Percentiles rank a stretch among this genome's conserved stretches.
These are phyloP conservation scores for Solanum lycopersicoides DNA, from an alignment of 257 asterid genomes.

Conservation along the genomic window DNA sequence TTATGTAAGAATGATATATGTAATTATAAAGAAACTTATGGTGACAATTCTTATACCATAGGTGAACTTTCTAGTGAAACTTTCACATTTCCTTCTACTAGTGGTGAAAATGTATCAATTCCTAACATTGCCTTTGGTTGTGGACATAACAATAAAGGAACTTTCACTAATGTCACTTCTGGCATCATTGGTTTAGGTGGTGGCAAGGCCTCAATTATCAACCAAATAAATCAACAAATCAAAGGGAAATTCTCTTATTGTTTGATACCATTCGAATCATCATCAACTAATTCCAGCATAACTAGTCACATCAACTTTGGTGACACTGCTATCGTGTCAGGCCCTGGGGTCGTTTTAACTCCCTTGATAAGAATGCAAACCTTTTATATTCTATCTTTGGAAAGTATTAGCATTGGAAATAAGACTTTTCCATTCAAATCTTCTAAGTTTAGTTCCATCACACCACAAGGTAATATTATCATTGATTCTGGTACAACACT, in stretches of 20 bases:
- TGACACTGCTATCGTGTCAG: background rate
- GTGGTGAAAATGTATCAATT: background rate
- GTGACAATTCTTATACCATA: constrained; percentile 1
- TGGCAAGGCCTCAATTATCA: constrained; percentile 16
- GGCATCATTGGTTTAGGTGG: constrained; percentile 34
- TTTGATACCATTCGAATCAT: constrained; percentile 5
- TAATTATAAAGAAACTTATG: background rate
- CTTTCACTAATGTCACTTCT: background rate
- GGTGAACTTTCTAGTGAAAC: constrained; percentile 23
- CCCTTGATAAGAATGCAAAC: background rate
- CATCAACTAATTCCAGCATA: background rate
- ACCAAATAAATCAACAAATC: constrained; percentile 5
- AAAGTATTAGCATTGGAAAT: constrained; percentile 12
- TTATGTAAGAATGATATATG: background rate
- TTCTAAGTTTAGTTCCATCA: background rate
- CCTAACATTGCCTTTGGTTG: constrained; percentile 17
- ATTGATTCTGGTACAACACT: constrained; percentile 12
- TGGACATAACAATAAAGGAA: constrained; percentile 10
- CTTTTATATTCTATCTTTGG: constrained; percentile 16
- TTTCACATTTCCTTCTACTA: constrained; percentile 4
- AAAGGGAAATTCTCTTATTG: constrained; percentile 27
- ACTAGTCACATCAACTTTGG: constrained; percentile 32
- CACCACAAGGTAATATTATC: background rate
- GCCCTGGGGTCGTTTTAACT: constrained; percentile 11
- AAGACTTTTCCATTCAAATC: background rate